These are phyloP conservation scores for Neobulgaria alba DNA, from an alignment of 2,329 filamentous ascomycete genomes.

Conservation along the genomic window DNA sequence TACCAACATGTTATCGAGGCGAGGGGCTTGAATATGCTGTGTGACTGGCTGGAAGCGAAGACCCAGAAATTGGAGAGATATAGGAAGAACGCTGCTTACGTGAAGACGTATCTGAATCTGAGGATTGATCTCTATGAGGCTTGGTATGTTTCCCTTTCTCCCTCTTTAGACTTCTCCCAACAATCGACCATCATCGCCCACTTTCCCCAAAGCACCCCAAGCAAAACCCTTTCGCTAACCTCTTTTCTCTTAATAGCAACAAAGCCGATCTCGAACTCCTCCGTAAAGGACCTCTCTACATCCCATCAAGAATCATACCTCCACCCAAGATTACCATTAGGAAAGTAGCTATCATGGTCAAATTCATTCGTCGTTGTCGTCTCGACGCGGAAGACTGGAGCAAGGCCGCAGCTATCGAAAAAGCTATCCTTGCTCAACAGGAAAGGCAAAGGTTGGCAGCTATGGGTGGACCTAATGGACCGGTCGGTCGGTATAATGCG, in stretches of 20 bases:
- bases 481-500: too few species aligned
- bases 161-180: constrained; percentile 11
- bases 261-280: constrained; percentile 76
- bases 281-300: constrained; percentile 66
- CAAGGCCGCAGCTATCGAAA: too few species aligned
- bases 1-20: constrained; percentile 67
- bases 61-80: constrained; percentile 74
- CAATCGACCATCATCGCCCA: too few species aligned
- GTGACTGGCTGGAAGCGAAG: constrained; percentile 79
- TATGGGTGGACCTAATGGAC: too few species aligned
- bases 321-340: constrained; percentile 31
- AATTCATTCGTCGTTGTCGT: constrained; percentile 43
- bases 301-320: constrained; percentile 43
- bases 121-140: constrained; percentile 77
- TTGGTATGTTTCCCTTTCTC: constrained; percentile 58
- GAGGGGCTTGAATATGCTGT: constrained; percentile 77
- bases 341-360: constrained; percentile 38
- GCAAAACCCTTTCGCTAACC: too few species aligned
- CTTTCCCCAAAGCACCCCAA: too few species aligned
- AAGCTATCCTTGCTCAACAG: too few species aligned
- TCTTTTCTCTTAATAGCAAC: constrained; percentile 73
- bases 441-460: too few species aligned
- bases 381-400: constrained; percentile 41
- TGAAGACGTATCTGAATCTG: constrained; percentile 74
- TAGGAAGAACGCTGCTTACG: constrained; percentile 71